A percentile compares a stretch with the other conserved stretches of the same genome.
Conservation (phyloP, 345 rosid species). For the Lepidium didymum region DNA sequence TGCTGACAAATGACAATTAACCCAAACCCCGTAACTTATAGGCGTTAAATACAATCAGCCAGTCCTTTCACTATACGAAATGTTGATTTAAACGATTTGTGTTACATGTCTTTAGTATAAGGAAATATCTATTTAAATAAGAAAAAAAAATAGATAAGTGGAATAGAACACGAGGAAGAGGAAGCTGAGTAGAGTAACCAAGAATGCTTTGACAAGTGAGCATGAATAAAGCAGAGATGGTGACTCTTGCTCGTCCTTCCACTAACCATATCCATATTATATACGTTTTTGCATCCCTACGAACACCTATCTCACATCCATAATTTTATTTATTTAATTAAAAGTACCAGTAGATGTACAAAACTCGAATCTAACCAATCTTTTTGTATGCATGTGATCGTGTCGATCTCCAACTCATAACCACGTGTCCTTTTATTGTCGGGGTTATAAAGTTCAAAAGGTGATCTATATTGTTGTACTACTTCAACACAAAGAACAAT, state of each 20-base stretch:
- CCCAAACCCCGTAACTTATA: no score
- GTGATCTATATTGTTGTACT: not conserved
- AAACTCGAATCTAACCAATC: conserved; percentile 5
- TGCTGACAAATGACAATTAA: no score
- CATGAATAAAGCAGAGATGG: conserved; percentile 85
- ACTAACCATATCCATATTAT: no score
- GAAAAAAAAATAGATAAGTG: no score
- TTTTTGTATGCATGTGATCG: conserved; percentile 17
- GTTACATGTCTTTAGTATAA: no score
- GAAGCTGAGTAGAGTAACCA: conserved; percentile 80
- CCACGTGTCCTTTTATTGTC: not conserved
- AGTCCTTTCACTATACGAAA: no score
- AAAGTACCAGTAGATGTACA: not conserved
- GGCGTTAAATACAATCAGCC: no score
- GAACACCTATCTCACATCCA: no score
- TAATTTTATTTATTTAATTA: no score
- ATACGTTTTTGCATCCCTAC: no score
- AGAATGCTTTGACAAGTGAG: conserved; percentile 95
- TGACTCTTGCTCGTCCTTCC: conserved; percentile 73
- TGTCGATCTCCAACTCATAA: not conserved
- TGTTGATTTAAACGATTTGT: no score
- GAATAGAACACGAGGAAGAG: conserved; percentile 74
- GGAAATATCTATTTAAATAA: no score
- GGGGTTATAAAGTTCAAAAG: conserved; percentile 2
- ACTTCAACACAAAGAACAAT: conserved; percentile 13